These are phyloP conservation scores for Friedmanniomyces endolithicus DNA, from an alignment of 495 filamentous ascomycete genomes.

Conservation along the genomic window DNA sequence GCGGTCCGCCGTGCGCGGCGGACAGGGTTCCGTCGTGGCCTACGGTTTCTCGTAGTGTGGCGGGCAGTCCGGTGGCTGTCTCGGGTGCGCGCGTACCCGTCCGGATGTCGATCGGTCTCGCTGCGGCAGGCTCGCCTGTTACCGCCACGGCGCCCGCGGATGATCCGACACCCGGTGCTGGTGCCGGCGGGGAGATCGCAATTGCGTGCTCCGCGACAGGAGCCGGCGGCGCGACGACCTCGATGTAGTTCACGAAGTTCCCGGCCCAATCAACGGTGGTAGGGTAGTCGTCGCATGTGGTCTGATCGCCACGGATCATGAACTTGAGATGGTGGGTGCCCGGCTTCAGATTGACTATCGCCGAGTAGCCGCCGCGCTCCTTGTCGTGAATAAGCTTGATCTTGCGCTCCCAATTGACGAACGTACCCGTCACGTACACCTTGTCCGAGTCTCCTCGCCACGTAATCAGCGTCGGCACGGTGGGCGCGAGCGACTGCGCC, in stretches of 20 bases:
- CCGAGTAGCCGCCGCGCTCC: conserved; percentile 39
- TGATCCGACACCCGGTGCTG: conserved; percentile 9
- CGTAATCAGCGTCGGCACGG: conserved; percentile 68
- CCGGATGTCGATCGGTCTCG: conserved; percentile 1
- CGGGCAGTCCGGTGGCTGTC: neutral
- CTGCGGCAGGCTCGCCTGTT: neutral
- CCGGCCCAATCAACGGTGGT: conserved; percentile 96
- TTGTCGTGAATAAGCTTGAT: conserved; percentile 59
- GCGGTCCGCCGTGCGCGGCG: neutral
- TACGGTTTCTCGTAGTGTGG: neutral
- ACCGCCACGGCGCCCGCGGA: neutral
- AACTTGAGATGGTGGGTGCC: conserved; percentile 96
- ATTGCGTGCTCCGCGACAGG: conserved; percentile 1
- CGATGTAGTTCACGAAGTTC: conserved; percentile 93
- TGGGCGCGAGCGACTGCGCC: conserved; percentile 47
- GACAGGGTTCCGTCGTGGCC: neutral
- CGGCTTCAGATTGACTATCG: conserved; percentile 67
- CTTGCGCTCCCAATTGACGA: conserved; percentile 90
- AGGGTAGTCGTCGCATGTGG: conserved; percentile 69
- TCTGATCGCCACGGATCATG: conserved; percentile 87
- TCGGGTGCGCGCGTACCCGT: conserved; percentile 6
- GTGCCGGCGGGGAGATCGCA: conserved; percentile 12
- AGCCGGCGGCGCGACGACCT: conserved; percentile 39
- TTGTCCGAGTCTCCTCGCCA: conserved; percentile 72
- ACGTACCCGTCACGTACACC: conserved; percentile 93